Evolutionary conservation across 768 basidiomycete genomes (phyloP).

Genomic region (Termitomyces sp.): DNA sequence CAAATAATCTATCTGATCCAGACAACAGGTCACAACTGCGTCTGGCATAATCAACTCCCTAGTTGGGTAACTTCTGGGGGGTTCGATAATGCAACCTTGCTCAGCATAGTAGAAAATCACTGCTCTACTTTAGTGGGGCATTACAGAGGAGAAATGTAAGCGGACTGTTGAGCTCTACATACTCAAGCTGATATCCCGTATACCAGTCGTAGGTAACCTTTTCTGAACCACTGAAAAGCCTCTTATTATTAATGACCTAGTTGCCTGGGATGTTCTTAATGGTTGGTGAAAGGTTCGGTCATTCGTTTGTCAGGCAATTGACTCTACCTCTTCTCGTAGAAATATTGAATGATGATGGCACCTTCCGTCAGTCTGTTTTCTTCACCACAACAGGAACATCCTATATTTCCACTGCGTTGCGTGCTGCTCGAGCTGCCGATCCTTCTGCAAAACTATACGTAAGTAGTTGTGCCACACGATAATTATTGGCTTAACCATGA

Average conservation of each 20-base stretch:
- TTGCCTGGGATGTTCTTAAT: conserved; percentile 40
- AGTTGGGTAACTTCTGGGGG: conserved; percentile 39
- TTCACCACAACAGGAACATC: conserved; percentile 30
- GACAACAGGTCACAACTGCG: conserved; percentile 35
- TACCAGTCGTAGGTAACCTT: background rate
- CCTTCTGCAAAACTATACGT: conserved; percentile 53
- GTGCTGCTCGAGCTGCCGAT: conserved; percentile 43
- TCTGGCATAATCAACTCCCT: conserved; percentile 50
- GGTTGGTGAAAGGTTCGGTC: conserved; percentile 8
- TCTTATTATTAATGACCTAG: conserved; percentile 21
- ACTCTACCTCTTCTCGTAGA: conserved; percentile 11
- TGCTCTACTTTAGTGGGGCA: conserved; percentile 44
- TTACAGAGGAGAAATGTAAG: conserved; percentile 47
- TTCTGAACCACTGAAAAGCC: background rate
- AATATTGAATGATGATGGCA: conserved; percentile 42
- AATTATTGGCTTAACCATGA: background rate
- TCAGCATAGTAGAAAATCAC: conserved; percentile 43
- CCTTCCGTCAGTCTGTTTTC: conserved; percentile 38
- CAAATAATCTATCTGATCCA: background rate
- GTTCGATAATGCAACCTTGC: conserved; percentile 32
- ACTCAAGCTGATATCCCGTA: background rate
- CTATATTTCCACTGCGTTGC: conserved; percentile 36
- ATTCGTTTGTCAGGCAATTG: background rate
- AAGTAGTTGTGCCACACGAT: background rate
- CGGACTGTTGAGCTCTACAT: too few species aligned